Evolutionary conservation across 495 filamentous ascomycete genomes (phyloP).

Genomic region (Jackrogersella minutella): DNA sequence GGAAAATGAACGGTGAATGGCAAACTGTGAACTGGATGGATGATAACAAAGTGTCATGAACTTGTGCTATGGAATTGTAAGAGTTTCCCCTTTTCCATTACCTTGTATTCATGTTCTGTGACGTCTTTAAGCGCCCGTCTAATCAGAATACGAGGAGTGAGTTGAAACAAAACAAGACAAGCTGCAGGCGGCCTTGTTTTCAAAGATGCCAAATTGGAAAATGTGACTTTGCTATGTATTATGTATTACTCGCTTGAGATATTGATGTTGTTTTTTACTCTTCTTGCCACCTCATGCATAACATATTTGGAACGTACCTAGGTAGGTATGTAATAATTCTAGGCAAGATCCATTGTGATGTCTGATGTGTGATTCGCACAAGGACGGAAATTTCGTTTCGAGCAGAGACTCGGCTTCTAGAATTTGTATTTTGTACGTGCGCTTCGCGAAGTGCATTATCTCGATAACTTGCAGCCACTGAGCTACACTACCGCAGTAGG

Average conservation of each 20-base stretch:
- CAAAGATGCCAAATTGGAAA: slow-evolving; percentile 28
- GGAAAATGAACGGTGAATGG: not conserved
- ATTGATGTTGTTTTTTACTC: slow-evolving; percentile 1
- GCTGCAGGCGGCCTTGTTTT: slow-evolving; percentile 27
- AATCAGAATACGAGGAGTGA: slow-evolving; percentile 13
- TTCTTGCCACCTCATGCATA: slow-evolving; percentile 22
- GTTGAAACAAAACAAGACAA: slow-evolving; percentile 36
- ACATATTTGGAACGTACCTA: slow-evolving; percentile 3
- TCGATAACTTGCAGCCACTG: slow-evolving; percentile 15
- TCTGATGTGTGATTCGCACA: slow-evolving; percentile 27
- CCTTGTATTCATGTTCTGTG: slow-evolving; percentile 14
- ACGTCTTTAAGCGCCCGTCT: slow-evolving; percentile 30
- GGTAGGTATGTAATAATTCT: no score
- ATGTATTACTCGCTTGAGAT: slow-evolving; percentile 4
- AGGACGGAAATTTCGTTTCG: slow-evolving; percentile 38
- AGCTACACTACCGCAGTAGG: no score
- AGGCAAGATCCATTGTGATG: not conserved
- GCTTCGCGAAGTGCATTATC: slow-evolving; percentile 17
- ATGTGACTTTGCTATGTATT: slow-evolving; percentile 16
- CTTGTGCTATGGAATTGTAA: not conserved
- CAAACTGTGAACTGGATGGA: no score
- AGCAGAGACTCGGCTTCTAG: slow-evolving; percentile 16
- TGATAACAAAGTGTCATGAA: no score
- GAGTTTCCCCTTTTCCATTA: not conserved
- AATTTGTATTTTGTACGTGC: not conserved